Evolutionary conservation across 2,329 filamentous ascomycete species (phyloP).

Genomic region (Colletotrichum tropicicola): DNA sequence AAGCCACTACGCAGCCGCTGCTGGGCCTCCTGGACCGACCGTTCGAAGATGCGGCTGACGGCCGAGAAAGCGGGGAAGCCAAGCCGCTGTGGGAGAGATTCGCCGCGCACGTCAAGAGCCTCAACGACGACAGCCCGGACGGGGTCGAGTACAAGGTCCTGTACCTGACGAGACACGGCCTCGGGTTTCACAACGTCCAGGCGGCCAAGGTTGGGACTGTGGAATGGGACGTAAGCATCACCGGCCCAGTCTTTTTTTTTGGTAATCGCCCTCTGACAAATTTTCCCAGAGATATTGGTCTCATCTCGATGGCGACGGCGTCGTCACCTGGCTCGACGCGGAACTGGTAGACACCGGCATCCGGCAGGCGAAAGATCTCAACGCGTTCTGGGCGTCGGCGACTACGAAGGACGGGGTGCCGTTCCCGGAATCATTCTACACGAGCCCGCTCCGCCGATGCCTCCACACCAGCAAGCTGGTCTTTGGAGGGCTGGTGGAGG

Average conservation of each 20-base stretch:
- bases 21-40: slow-evolving; percentile 62
- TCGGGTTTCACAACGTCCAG: slow-evolving; percentile 59
- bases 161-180: slow-evolving; percentile 64
- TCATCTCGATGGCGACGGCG: slow-evolving; percentile 48
- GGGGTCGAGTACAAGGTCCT: slow-evolving; percentile 63
- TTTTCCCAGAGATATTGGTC: slow-evolving; percentile 44
- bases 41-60: slow-evolving; percentile 41
- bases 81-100: slow-evolving; percentile 66
- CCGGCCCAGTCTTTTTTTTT: background rate
- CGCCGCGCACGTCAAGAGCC: slow-evolving; percentile 51
- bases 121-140: slow-evolving; percentile 52
- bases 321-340: slow-evolving; percentile 50
- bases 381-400: slow-evolving; percentile 59
- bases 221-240: slow-evolving; percentile 59
- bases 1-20: slow-evolving; percentile 52
- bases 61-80: slow-evolving; percentile 33
- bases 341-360: slow-evolving; percentile 61
- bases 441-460: slow-evolving; percentile 66
- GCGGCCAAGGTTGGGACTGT: slow-evolving; percentile 65
- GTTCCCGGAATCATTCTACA: slow-evolving; percentile 63
- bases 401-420: slow-evolving; percentile 56
- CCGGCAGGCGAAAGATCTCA: slow-evolving; percentile 60
- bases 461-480: slow-evolving; percentile 63
- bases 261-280: background rate
- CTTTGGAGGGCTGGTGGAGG: slow-evolving; percentile 51